Conservation (phyloP, 1,139 yeast species). For the Sugiyamaella grinbergsii region DNA sequence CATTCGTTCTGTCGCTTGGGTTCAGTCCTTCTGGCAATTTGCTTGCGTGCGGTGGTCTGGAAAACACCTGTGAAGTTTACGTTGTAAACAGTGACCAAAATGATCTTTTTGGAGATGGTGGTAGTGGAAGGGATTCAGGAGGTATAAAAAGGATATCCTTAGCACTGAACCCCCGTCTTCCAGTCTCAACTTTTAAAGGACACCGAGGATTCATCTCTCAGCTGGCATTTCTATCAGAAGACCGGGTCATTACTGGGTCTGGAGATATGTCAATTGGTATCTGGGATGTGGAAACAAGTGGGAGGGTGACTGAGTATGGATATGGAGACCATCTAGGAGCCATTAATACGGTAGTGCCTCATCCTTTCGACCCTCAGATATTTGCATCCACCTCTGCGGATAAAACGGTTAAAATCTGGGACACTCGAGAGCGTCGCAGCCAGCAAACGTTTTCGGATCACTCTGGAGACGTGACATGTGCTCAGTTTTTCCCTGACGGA, state of each 20-base stretch:
- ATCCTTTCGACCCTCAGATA: slow-evolving; percentile 51
- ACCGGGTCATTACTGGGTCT: slow-evolving; percentile 65
- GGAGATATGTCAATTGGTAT: slow-evolving; percentile 81
- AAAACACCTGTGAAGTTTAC: slow-evolving; percentile 71
- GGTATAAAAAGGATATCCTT: neutral
- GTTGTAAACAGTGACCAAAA: slow-evolving; percentile 33
- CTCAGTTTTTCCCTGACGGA: slow-evolving; percentile 73
- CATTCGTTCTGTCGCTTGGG: slow-evolving; percentile 79
- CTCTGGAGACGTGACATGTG: slow-evolving; percentile 65
- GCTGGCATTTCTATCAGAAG: slow-evolving; percentile 62
- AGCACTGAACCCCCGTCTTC: slow-evolving; percentile 31
- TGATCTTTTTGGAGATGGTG: slow-evolving; percentile 33
- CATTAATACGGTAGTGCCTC: slow-evolving; percentile 58
- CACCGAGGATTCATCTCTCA: slow-evolving; percentile 84
- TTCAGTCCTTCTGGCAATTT: slow-evolving; percentile 64
- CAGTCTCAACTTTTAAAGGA: slow-evolving; percentile 61
- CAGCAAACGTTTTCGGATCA: slow-evolving; percentile 66
- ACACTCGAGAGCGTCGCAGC: slow-evolving; percentile 73
- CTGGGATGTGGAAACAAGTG: slow-evolving; percentile 76
- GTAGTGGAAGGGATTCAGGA: neutral
- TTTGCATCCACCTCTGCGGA: slow-evolving; percentile 90
- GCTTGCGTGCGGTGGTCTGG: slow-evolving; percentile 82
- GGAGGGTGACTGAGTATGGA: slow-evolving; percentile 56
- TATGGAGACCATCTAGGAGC: slow-evolving; percentile 82
- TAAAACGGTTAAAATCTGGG: slow-evolving; percentile 95